These are phyloP conservation scores for Clavispora carvajalis DNA, from an alignment of 805 yeast genomes.

Conservation along the genomic window DNA sequence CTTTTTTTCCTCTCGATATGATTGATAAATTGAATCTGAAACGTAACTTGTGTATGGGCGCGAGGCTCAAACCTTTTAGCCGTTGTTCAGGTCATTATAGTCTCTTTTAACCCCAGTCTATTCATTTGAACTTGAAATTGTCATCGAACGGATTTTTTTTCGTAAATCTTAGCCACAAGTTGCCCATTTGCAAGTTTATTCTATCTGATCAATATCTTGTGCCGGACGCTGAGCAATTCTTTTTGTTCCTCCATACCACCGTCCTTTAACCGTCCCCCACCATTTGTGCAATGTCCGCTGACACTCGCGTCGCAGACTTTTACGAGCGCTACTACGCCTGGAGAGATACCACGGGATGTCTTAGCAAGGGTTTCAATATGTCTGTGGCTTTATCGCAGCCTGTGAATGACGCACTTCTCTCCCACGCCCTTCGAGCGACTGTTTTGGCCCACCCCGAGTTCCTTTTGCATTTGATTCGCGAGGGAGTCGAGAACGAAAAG, in stretches of 20 bases:
- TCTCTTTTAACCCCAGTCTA: too few species aligned
- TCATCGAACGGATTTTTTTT: too few species aligned
- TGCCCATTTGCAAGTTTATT: too few species aligned
- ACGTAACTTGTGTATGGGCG: too few species aligned
- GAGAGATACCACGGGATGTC: constrained; percentile 9
- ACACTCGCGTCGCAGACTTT: constrained; percentile 3
- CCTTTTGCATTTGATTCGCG: not conserved
- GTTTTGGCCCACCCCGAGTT: constrained; percentile 1
- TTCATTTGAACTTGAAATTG: too few species aligned
- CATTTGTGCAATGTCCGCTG: not conserved
- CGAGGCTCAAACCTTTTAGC: too few species aligned
- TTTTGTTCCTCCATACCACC: too few species aligned
- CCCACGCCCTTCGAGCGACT: constrained; percentile 10
- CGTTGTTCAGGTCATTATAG: too few species aligned
- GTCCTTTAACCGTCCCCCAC: not conserved
- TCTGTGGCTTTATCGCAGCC: constrained; percentile 3
- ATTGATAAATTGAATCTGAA: too few species aligned
- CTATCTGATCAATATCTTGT: too few species aligned
- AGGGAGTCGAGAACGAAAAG: not conserved
- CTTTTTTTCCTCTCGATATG: too few species aligned
- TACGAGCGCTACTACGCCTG: constrained; percentile 11
- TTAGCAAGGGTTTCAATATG: constrained; percentile 10
- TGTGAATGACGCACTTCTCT: constrained; percentile 5
- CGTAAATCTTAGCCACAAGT: too few species aligned
- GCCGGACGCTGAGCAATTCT: not conserved